Base-by-base conservation (phyloP, 2,329 filamentous ascomycete species). In the Sclerotinia minor region DNA sequence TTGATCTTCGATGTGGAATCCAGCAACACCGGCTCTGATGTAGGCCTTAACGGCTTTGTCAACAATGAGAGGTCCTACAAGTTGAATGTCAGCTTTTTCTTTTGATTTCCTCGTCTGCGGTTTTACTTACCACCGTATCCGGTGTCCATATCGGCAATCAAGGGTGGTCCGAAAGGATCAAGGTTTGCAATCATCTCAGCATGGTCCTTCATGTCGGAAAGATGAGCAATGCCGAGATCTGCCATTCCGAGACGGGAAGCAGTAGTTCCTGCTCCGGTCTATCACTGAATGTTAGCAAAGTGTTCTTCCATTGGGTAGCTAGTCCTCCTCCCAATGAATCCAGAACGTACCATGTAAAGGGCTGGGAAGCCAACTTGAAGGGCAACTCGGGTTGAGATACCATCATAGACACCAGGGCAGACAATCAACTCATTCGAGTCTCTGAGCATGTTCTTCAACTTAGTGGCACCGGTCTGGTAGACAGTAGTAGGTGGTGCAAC, bases 361-460 rank as follows among this genome's bases (percentile, higher is more conserved):
- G 81, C 83, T 57, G 89, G 83, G 69, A 89, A 90, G 5, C 87
- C 88, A 29, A 85, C 81, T 47, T 81, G 78, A 29, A 89, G 80
- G 1, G 87, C 87, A 68, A 90, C 83, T 0, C 88, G 81, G 0
- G 88, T 88, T 3, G 86, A 87, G 65, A 90, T 82, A 9, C 89
- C 89, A 79, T 91, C 89, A 74, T 89, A 89, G 1, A 91, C 87
- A 41, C 89, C 89, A 0, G 89, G 89, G 17, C 65, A 59, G 38
- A 68, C 63, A 32, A 70, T 67, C 29, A 70, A 59, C 24, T 67
- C 52, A 41, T 67, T 65, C 13, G 58, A 35, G 17, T 65, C 52
- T 2, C 41, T 44, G 41, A 69, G 45, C 66, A 69, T 68, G 5
- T 54, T 50, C 21, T 65, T 60, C 38, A 69, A 64, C 55, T 69